A percentile compares a stretch with the other conserved stretches of the same genome.
Conservation (phyloP, 129 eudicot species). For the Dittrichia graveolens region DNA sequence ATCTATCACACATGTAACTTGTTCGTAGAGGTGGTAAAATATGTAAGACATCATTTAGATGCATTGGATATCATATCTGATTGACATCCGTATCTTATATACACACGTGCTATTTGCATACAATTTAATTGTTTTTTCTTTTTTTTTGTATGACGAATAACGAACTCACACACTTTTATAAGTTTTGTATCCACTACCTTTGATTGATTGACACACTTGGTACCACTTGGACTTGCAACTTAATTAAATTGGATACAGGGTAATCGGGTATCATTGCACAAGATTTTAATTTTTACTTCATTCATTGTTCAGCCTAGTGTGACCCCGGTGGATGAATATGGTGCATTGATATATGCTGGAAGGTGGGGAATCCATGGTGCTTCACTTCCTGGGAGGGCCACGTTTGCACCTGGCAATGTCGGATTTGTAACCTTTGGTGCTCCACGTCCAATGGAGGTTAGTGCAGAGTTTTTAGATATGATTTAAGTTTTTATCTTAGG, state of each 20-base stretch:
- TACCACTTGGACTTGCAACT: too few species aligned
- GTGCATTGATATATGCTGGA: constrained; percentile 81
- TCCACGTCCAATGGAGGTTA: constrained; percentile 95
- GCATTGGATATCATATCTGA: not conserved
- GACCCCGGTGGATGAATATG: constrained; percentile 77
- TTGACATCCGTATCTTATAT: not conserved
- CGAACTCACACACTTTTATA: too few species aligned
- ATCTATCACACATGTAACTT: not conserved
- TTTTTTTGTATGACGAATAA: not conserved
- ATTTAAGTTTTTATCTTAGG: not conserved
- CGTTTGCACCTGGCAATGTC: constrained; percentile 93
- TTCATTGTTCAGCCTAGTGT: constrained; percentile 62
- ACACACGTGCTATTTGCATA: not conserved
- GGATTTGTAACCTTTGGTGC: constrained; percentile 97
- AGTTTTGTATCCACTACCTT: too few species aligned
- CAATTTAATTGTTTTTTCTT: not conserved
- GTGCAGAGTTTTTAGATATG: constrained; percentile 22
- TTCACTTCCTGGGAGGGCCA: constrained; percentile 92
- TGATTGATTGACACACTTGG: too few species aligned
- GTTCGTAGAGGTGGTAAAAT: too few species aligned
- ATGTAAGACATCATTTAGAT: constrained; percentile 7
- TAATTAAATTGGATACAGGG: not conserved
- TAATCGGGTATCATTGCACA: not conserved
- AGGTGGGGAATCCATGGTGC: constrained; percentile 95
- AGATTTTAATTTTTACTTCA: not conserved